Base-by-base conservation (phyloP, 2,329 filamentous ascomycete species). In the Fusarium sulawesiense region DNA sequence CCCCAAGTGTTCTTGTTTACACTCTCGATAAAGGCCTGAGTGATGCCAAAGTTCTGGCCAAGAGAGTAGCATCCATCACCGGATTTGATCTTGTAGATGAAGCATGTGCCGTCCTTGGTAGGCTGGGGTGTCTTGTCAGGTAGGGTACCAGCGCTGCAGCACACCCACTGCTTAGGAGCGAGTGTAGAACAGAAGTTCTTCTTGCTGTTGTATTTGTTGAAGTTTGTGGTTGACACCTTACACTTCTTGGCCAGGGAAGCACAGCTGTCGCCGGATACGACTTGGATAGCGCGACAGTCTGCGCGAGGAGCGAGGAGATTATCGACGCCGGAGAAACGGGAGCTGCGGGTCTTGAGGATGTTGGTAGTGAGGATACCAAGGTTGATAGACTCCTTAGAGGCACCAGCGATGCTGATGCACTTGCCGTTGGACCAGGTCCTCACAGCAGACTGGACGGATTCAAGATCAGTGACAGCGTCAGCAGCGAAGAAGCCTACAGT, bases 1-100 rank as follows among this genome's bases (percentile, higher is more conserved):
- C 77, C 79, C 80, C 80, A 82, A 0, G 80, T 82, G 47, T 79
- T 72, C 55, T 76, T 79, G 72, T 82, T 83, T 14, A 74, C 74
- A 12, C 57, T 41, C 23, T 80, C 76, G 16, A 87, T 77, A 6
- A 83, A 73, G 0, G 76, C 66, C 0, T 75, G 60, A 0, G 78
- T 83, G 8, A 86, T 66, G 7, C 73, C 68, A 64, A 83, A 69
- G 42, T 62, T 65, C 18, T 67, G 68, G 0, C 76, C 76, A 0
- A 84, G 73, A 4, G 53, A 29, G 64, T 66, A 40, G 67, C 82
- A 84, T 1, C 61, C 68, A 32, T 83, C 81, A 0, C 73, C 76
- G 0, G 64, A 48, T 50, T 76, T 63, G 21, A 82, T 76, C 0
- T 58, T 70, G 61, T 82, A 79, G 6, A 73, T 70, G 4, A 57